phyloP scores from a whole-genome alignment of 2,329 filamentous ascomycete genomes.

The Xylaria sp. region DNA sequence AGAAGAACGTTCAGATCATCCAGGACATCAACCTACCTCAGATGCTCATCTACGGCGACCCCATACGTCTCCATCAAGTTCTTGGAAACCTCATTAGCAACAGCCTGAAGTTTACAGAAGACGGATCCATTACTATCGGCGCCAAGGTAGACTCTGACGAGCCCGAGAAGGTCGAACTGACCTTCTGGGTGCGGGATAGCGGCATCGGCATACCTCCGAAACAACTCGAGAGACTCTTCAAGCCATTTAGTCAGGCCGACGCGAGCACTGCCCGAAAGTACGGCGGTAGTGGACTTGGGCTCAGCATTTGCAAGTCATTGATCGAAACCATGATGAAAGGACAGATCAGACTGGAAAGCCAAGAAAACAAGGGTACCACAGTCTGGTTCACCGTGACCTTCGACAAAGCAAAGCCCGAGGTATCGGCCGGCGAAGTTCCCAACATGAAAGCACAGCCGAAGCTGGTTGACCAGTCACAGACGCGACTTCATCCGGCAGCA shows the following conservation, averaged over 20 bases:
- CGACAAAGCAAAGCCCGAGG: slow-evolving; percentile 66
- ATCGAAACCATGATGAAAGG: slow-evolving; percentile 91
- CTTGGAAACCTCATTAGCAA: slow-evolving; percentile 84
- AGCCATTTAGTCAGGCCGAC: slow-evolving; percentile 89
- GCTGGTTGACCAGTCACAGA: slow-evolving; percentile 32
- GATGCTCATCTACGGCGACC: slow-evolving; percentile 64
- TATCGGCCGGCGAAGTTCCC: slow-evolving; percentile 51
- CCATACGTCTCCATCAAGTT: slow-evolving; percentile 62
- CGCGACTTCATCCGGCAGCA: slow-evolving; percentile 12
- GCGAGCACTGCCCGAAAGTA: slow-evolving; percentile 86
- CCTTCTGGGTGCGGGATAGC: slow-evolving; percentile 82
- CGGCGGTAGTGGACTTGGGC: slow-evolving; percentile 81
- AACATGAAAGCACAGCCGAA: slow-evolving; percentile 38
- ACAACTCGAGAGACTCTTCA: slow-evolving; percentile 78
- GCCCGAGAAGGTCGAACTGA: slow-evolving; percentile 64
- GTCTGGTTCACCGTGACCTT: slow-evolving; percentile 80
- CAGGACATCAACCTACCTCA: slow-evolving; percentile 70
- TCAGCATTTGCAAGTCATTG: slow-evolving; percentile 91
- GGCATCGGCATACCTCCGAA: slow-evolving; percentile 85
- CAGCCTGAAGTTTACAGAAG: slow-evolving; percentile 88
- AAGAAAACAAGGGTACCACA: slow-evolving; percentile 63
- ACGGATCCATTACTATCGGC: slow-evolving; percentile 78
- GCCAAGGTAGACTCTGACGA: slow-evolving; percentile 69
- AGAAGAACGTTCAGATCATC: slow-evolving; percentile 58
- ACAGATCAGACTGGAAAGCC: slow-evolving; percentile 74